A percentile compares a stretch with the other conserved stretches of the same genome.
Evolutionary conservation across 2,329 filamentous ascomycete species (phyloP).

Genomic region (Epichloe elymi): DNA sequence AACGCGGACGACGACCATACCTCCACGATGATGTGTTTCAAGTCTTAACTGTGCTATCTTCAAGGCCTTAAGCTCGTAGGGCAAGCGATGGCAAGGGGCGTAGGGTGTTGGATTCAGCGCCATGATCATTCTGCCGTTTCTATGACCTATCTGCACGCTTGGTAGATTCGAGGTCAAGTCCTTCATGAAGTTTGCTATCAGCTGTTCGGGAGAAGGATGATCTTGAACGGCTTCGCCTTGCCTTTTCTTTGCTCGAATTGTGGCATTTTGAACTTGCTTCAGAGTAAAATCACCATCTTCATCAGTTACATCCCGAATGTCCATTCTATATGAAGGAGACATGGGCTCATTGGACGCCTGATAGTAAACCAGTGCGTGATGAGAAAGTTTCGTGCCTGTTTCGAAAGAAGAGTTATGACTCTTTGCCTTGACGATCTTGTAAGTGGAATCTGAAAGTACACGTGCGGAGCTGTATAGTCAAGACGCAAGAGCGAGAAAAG

Average conservation of each 20-base stretch:
- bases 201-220: not conserved
- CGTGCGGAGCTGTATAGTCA: too few relatives aligned
- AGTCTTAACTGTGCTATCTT: constrained; percentile 17
- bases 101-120: not conserved
- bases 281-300: not conserved
- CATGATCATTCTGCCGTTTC: too few relatives aligned
- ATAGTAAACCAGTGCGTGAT: too few relatives aligned
- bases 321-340: constrained; percentile 1
- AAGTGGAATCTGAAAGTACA: too few relatives aligned
- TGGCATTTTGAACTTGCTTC: not conserved
- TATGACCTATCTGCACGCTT: too few relatives aligned
- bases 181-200: not conserved
- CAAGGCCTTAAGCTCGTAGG: constrained; percentile 11
- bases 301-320: not conserved
- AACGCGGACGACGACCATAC: constrained; percentile 9
- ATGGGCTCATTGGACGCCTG: constrained; percentile 6
- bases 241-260: not conserved
- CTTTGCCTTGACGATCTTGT: too few relatives aligned
- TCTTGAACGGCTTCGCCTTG: not conserved
- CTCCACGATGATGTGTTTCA: constrained; percentile 16
- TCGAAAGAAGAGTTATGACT: too few relatives aligned
- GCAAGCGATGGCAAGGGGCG: constrained; percentile 6
- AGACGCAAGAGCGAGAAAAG: too few relatives aligned
- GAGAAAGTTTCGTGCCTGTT: too few relatives aligned
- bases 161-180: not conserved